These are phyloP conservation scores for Darksidea phi DNA, from an alignment of 495 filamentous ascomycete genomes.

Conservation along the genomic window DNA sequence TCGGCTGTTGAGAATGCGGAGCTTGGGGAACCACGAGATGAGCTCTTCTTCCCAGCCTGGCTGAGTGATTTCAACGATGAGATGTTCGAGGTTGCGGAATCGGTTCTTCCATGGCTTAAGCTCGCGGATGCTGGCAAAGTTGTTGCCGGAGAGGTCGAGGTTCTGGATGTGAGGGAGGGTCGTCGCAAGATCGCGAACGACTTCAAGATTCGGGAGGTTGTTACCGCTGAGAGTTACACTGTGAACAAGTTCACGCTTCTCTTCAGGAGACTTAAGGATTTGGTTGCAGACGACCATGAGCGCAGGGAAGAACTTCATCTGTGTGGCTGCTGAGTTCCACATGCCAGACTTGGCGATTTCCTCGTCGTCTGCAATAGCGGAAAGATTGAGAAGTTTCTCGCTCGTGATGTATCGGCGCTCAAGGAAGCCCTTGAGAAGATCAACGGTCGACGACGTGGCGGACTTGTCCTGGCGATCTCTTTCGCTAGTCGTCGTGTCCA, in stretches of 20 bases:
- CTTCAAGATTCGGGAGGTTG: slow-evolving; percentile 63
- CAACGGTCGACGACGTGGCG: slow-evolving; percentile 19
- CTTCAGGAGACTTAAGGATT: slow-evolving; percentile 62
- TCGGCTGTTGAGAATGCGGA: slow-evolving; percentile 68
- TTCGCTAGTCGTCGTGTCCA: slow-evolving; percentile 35
- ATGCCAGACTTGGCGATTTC: slow-evolving; percentile 69
- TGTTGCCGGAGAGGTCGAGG: slow-evolving; percentile 79
- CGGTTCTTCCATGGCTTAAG: slow-evolving; percentile 70
- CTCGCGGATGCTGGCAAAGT: slow-evolving; percentile 58
- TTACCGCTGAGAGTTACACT: slow-evolving; percentile 79
- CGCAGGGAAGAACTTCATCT: slow-evolving; percentile 84
- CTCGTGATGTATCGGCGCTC: slow-evolving; percentile 65
- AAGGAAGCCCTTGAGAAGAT: slow-evolving; percentile 57
- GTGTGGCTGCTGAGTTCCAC: slow-evolving; percentile 66
- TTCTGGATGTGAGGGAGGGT: slow-evolving; percentile 81
- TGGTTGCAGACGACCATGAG: slow-evolving; percentile 78
- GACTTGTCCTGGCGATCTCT: slow-evolving; percentile 46
- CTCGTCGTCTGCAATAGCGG: slow-evolving; percentile 66
- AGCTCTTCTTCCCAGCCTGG: slow-evolving; percentile 67
- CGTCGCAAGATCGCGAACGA: slow-evolving; percentile 68
- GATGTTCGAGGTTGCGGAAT: slow-evolving; percentile 72
- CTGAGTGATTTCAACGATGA: slow-evolving; percentile 64
- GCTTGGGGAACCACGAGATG: slow-evolving; percentile 74
- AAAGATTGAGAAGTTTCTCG: slow-evolving; percentile 76
- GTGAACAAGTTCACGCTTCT: slow-evolving; percentile 68